Conservation (phyloP, 73 alveolate species). For the Paramecium primaurelia region DNA sequence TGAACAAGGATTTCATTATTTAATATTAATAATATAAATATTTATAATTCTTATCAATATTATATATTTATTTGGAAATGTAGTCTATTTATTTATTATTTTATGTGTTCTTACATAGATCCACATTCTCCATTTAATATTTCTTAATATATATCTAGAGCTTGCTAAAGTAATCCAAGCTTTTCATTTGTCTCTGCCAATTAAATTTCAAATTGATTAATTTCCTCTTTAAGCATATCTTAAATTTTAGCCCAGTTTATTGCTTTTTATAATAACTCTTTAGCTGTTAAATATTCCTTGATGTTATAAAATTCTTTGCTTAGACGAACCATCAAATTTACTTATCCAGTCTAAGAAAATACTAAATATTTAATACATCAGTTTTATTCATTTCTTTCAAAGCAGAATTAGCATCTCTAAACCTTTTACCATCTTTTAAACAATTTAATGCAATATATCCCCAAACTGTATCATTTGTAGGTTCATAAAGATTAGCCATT, state of each 20-base stretch:
- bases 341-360: neutral
- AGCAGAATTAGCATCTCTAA: conserved; percentile 47
- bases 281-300: neutral
- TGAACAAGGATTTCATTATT: conserved; percentile 13
- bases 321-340: neutral
- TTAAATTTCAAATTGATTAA: neutral
- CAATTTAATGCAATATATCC: conserved; percentile 32
- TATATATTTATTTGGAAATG: neutral
- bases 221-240: neutral
- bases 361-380: neutral
- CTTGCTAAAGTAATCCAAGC: neutral
- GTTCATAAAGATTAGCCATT: conserved; percentile 68
- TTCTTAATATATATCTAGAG: neutral
- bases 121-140: neutral
- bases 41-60: conserved; percentile 25
- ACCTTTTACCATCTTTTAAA: conserved; percentile 39
- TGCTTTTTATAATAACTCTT: neutral
- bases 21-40: neutral
- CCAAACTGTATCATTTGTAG: conserved; percentile 51
- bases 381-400: conserved; percentile 28
- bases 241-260: neutral
- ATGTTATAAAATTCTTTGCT: conserved; percentile 27
- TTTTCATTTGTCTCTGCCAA: conserved; percentile 47
- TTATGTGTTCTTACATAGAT: neutral
- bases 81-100: neutral